These are phyloP conservation scores for Castanea mollissima DNA, from an alignment of 306 rosid genomes.

Conservation along the genomic window DNA sequence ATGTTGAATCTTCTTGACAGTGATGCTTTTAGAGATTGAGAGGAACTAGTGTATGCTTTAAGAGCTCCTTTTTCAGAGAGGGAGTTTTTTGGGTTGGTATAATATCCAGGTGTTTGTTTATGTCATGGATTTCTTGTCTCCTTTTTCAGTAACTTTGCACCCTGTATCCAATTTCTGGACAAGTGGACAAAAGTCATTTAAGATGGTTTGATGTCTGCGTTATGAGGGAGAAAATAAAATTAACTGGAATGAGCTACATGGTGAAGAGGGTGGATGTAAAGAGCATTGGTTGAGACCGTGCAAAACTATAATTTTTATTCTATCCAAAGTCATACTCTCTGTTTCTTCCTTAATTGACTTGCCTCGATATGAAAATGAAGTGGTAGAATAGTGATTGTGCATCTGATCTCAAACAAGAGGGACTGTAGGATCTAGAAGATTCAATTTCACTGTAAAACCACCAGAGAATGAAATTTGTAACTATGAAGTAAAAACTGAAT, in stretches of 20 bases:
- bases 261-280: not conserved
- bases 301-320: too few relatives aligned
- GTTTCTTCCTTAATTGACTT: not conserved
- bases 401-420: not conserved
- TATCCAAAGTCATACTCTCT: too few relatives aligned
- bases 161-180: not conserved
- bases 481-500: too few relatives aligned
- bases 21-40: too few relatives aligned
- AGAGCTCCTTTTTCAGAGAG: too few relatives aligned
- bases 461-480: too few relatives aligned
- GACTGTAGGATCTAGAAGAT: not conserved
- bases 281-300: not conserved
- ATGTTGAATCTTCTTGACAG: not conserved
- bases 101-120: not conserved
- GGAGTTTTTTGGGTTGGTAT: not conserved
- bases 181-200: not conserved
- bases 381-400: too few relatives aligned
- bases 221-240: not conserved
- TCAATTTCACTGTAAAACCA: not conserved
- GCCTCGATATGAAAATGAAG: not conserved
- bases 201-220: not conserved
- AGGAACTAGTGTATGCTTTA: too few relatives aligned
- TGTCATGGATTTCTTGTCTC: not conserved
- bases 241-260: not conserved
- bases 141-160: not conserved